phyloP scores from a whole-genome alignment of 2,329 filamentous ascomycete species.

The Neonectria magnoliae region DNA sequence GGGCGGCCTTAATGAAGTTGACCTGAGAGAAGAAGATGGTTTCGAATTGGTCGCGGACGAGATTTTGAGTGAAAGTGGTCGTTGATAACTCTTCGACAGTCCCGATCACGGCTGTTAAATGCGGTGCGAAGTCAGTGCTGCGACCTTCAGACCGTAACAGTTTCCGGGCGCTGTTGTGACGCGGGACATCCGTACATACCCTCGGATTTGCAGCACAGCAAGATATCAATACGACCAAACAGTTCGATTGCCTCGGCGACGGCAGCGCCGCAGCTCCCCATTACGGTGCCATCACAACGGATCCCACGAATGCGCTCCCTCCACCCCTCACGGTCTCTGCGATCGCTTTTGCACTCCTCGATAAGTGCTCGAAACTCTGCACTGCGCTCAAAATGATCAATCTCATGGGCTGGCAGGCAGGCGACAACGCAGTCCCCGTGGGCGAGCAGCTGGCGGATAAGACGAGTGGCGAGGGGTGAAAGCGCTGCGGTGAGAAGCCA shows the following conservation, averaged over 20 bases:
- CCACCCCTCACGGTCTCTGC: conserved; percentile 79
- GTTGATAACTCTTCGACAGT: conserved; percentile 90
- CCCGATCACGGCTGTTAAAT: conserved; percentile 77
- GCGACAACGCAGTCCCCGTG: conserved; percentile 93
- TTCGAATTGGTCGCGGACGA: conserved; percentile 93
- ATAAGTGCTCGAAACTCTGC: conserved; percentile 84
- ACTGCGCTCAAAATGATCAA: conserved; percentile 79
- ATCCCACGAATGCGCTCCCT: conserved; percentile 77
- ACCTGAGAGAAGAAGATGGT: conserved; percentile 94
- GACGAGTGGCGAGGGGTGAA: conserved; percentile 83
- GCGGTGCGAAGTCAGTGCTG: conserved; percentile 25
- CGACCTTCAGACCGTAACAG: neutral
- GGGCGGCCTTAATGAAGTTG: conserved; percentile 90
- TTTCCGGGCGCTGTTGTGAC: neutral
- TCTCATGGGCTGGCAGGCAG: conserved; percentile 81
- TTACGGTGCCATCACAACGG: conserved; percentile 69
- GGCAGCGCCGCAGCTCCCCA: conserved; percentile 82
- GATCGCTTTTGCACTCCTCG: conserved; percentile 70
- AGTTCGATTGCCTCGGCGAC: conserved; percentile 85
- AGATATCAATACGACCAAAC: conserved; percentile 88
- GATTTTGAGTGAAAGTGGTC: conserved; percentile 74
- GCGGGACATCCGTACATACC: conserved; percentile 57
- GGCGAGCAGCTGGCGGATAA: conserved; percentile 83
- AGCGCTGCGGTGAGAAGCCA: conserved; percentile 93
- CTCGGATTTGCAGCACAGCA: conserved; percentile 90